Percentiles rank a stretch among this genome's conserved stretches.
phyloP scores from a whole-genome alignment of 306 rosid genomes.

The Quercus rubra region DNA sequence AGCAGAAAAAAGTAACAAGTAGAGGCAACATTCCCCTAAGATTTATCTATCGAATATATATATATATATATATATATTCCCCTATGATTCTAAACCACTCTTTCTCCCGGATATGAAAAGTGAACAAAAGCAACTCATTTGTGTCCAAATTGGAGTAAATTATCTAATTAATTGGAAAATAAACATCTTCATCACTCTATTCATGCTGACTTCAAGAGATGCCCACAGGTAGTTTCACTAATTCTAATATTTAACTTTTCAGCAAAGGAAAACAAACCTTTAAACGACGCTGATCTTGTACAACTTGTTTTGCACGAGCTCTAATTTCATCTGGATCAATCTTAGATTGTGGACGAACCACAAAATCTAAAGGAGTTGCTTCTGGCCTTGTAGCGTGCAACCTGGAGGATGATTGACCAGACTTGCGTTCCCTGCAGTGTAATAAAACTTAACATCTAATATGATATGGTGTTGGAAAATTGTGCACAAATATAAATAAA shows the following conservation, averaged over 20 bases:
- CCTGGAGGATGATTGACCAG: constrained; percentile 82
- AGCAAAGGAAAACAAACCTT: constrained; percentile 52
- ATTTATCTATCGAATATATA: too few relatives aligned
- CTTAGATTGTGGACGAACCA: constrained; percentile 91
- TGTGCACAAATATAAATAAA: not conserved
- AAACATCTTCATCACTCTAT: not conserved
- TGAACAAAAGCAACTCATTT: not conserved
- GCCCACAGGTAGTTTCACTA: not conserved
- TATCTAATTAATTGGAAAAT: not conserved
- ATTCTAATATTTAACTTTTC: not conserved
- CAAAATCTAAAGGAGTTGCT: constrained; percentile 94
- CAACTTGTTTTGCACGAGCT: constrained; percentile 76
- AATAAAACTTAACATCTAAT: constrained; percentile 6
- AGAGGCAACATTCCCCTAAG: not conserved
- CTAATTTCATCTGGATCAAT: constrained; percentile 92
- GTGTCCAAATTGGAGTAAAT: not conserved
- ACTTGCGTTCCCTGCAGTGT: constrained; percentile 66
- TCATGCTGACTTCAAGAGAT: not conserved
- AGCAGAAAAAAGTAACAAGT: not conserved
- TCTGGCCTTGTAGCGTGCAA: constrained; percentile 86
- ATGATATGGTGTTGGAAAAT: not conserved
- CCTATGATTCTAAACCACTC: not conserved
- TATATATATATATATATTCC: too few relatives aligned
- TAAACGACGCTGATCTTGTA: constrained; percentile 85
- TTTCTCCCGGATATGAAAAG: not conserved